These are phyloP conservation scores for Musa balbisiana DNA, from an alignment of 202 grass and related monocot species.

Conservation along the genomic window DNA sequence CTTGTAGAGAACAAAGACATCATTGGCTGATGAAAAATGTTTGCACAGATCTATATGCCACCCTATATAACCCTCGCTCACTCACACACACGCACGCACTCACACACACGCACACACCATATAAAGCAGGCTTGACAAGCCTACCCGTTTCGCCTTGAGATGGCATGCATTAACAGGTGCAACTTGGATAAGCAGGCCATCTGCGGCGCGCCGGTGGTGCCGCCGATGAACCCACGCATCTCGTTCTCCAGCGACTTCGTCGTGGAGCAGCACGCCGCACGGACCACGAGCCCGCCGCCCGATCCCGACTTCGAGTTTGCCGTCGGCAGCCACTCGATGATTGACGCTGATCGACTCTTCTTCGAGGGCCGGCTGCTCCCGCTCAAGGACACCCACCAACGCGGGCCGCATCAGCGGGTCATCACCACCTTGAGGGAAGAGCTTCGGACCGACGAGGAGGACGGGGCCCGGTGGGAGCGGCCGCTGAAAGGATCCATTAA, in stretches of 20 bases:
- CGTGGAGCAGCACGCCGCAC: slow-evolving; percentile 50
- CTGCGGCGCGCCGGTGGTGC: slow-evolving; percentile 9
- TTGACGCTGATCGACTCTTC: slow-evolving; percentile 94
- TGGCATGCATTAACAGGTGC: slow-evolving; percentile 99
- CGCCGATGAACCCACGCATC: slow-evolving; percentile 50
- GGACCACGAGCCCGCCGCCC: slow-evolving; percentile 42
- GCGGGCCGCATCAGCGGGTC: slow-evolving; percentile 14
- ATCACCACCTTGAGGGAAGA: slow-evolving; percentile 58
- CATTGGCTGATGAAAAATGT: neutral
- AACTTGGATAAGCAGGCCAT: slow-evolving; percentile 21
- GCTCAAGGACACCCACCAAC: slow-evolving; percentile 43
- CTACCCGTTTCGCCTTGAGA: slow-evolving; percentile 5
- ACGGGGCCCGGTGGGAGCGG: neutral
- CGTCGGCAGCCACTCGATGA: slow-evolving; percentile 70
- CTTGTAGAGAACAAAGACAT: neutral
- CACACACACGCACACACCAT: no score
- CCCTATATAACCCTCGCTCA: neutral
- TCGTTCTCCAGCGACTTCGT: slow-evolving; percentile 97
- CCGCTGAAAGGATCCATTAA: slow-evolving; percentile 33
- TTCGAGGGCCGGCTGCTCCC: slow-evolving; percentile 86
- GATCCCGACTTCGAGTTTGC: slow-evolving; percentile 92
- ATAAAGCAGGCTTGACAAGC: no score
- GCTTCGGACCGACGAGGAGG: slow-evolving; percentile 28
- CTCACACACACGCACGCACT: no score
- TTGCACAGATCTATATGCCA: neutral